phyloP scores from a whole-genome alignment of 2,329 filamentous ascomycete genomes.

The Samsoniella hepiali region DNA sequence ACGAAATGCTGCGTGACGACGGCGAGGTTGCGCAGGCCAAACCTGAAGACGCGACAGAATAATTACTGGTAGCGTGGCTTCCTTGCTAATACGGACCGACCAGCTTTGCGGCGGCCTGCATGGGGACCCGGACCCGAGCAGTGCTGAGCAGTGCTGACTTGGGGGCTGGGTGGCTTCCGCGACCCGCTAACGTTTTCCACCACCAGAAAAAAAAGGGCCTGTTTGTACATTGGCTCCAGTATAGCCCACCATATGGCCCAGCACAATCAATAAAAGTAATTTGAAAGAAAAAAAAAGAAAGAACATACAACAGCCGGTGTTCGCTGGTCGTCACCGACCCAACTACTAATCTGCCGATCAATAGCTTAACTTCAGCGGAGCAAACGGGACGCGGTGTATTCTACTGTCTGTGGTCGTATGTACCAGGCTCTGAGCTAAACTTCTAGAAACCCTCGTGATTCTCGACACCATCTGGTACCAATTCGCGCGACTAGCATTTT shows the following conservation, averaged over 20 bases:
- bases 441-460: too few species aligned
- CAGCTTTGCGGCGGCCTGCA: background rate
- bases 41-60: slow-evolving; percentile 15
- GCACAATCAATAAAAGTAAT: background rate
- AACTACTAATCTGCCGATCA: background rate
- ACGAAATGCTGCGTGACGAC: background rate
- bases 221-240: background rate
- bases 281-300: background rate
- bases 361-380: background rate
- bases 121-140: background rate
- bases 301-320: background rate
- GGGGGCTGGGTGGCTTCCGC: background rate
- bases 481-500: too few species aligned
- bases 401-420: background rate
- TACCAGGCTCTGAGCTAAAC: background rate
- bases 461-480: too few species aligned
- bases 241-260: background rate
- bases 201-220: background rate
- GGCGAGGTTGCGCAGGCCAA: slow-evolving; percentile 5
- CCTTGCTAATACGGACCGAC: background rate
- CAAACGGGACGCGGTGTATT: background rate
- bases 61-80: background rate
- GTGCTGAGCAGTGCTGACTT: background rate
- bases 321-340: slow-evolving; percentile 2
- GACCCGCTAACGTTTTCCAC: background rate